phyloP scores from a whole-genome alignment of 345 rosid genomes.

The Garcia nutans region DNA sequence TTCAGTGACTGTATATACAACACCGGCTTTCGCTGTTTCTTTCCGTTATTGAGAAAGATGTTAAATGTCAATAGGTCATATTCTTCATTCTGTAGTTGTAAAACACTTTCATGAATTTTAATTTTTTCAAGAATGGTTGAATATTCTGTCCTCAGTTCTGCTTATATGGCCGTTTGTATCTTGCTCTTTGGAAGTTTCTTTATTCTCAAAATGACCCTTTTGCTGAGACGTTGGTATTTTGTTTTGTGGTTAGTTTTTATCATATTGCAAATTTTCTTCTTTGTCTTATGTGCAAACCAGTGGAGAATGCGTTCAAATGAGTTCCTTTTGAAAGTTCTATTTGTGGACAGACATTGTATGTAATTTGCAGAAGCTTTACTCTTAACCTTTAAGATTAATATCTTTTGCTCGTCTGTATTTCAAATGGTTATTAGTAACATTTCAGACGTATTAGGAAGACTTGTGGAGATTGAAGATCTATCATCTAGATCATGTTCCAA shows the following conservation, averaged over 20 bases:
- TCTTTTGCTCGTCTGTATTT: neutral
- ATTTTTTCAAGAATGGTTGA: neutral
- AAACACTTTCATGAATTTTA: neutral
- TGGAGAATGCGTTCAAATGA: neutral
- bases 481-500: neutral
- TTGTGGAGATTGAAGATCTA: neutral
- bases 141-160: neutral
- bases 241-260: neutral
- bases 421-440: neutral
- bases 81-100: neutral
- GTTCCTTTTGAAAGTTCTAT: neutral
- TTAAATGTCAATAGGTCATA: neutral
- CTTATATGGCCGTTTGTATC: no score
- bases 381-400: neutral
- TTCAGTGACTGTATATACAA: constrained; percentile 19
- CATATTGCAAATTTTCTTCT: neutral
- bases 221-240: neutral
- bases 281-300: neutral
- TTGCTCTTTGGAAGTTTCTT: neutral
- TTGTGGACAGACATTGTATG: neutral
- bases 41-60: constrained; percentile 17
- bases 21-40: constrained; percentile 3
- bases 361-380: neutral
- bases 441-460: neutral
- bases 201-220: no score